These are phyloP conservation scores for Globisporangium takayamanum DNA, from an alignment of 352 stramenopile genomes.

Conservation along the genomic window DNA sequence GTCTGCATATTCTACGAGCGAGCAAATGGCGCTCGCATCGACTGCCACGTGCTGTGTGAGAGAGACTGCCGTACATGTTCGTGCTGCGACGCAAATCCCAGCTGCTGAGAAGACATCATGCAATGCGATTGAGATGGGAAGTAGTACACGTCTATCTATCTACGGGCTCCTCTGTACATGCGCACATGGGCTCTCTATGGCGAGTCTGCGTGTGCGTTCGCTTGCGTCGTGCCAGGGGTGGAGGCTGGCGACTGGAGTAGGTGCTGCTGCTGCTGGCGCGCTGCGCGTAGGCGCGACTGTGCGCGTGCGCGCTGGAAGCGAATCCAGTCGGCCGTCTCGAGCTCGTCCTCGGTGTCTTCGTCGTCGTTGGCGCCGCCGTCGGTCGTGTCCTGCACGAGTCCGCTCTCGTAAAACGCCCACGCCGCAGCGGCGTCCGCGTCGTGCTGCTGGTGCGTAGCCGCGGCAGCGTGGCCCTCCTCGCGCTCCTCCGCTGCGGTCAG, in stretches of 20 bases:
- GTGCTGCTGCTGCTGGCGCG: constrained; percentile 25
- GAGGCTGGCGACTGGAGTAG: not conserved
- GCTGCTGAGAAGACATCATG: not conserved
- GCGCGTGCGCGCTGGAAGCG: constrained; percentile 49
- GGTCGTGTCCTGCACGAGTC: constrained; percentile 36
- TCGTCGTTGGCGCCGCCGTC: constrained; percentile 20
- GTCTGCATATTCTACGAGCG: not conserved
- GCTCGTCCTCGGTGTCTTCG: constrained; percentile 57
- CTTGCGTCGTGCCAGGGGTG: not conserved
- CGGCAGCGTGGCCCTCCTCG: not conserved
- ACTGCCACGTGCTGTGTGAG: not conserved
- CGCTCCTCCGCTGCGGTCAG: constrained; percentile 5
- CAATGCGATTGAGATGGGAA: not conserved
- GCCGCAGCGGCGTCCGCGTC: constrained; percentile 1
- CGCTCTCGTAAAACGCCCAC: constrained; percentile 60
- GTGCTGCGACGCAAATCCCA: too few species aligned
- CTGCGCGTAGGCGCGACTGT: constrained; percentile 35
- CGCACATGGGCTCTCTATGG: not conserved
- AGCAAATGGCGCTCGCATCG: too few species aligned
- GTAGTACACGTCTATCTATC: not conserved
- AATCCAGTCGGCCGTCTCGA: constrained; percentile 48
- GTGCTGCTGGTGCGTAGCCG: not conserved
- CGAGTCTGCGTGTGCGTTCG: not conserved
- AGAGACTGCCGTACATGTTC: too few species aligned
- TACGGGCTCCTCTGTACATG: not conserved